Evolutionary conservation across 495 filamentous ascomycete genomes (phyloP).

Genomic region (Talaromyces nanjingensis): DNA sequence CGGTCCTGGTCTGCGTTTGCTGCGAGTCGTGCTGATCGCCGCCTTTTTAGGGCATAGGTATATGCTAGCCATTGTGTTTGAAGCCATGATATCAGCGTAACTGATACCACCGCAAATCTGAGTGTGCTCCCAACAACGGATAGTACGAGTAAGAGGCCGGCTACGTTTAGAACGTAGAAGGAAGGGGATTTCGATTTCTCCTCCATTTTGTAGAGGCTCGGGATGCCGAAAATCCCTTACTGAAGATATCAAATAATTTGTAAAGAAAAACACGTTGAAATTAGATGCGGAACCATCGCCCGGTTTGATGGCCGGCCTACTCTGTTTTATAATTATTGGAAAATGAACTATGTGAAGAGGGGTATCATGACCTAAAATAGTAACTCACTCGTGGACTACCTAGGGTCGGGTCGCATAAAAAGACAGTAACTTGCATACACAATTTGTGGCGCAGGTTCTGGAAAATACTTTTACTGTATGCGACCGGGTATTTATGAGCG

Average conservation of each 20-base stretch:
- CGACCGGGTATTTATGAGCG: background rate
- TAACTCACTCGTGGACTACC: background rate
- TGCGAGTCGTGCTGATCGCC: conserved; percentile 5
- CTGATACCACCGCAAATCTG: conserved; percentile 5
- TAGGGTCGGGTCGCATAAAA: background rate
- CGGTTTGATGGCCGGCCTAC: background rate
- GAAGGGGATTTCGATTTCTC: background rate
- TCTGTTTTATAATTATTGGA: background rate
- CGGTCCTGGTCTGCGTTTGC: background rate
- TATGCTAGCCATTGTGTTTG: conserved; percentile 8
- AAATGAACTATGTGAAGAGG: background rate
- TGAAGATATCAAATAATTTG: background rate
- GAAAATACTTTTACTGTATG: background rate
- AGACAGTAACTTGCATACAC: background rate
- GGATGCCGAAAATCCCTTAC: background rate
- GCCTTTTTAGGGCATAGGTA: background rate
- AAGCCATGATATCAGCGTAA: conserved; percentile 7
- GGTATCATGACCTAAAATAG: background rate
- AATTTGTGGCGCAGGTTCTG: background rate
- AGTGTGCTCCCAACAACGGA: conserved; percentile 7
- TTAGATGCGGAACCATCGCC: background rate
- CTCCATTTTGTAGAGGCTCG: conserved; percentile 2
- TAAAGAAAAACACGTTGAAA: background rate
- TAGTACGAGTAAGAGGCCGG: background rate
- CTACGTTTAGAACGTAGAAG: background rate